phyloP scores from a whole-genome alignment of 139 green algal species.

The Protoeuglena noctilucae region DNA sequence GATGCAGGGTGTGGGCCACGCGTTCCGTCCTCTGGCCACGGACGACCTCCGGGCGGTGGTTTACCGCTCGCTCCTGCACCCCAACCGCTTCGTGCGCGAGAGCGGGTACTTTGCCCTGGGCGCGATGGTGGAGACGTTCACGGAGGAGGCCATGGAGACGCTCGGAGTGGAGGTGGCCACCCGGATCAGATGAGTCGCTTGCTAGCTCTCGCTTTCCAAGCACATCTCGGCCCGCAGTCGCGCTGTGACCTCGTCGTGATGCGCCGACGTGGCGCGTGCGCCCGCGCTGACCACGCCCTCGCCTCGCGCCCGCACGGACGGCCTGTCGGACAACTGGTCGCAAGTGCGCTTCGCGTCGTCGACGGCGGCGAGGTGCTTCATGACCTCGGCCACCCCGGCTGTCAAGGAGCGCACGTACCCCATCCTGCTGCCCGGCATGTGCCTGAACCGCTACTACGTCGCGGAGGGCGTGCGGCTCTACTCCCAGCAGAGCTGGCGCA shows the following conservation, averaged over 20 bases:
- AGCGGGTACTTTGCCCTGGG: constrained; percentile 39
- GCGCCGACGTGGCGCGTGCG: no score
- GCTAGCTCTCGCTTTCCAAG: no score
- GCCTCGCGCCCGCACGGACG: constrained; percentile 24
- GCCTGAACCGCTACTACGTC: constrained; percentile 85
- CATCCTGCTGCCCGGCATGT: constrained; percentile 63
- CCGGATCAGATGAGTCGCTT: no score
- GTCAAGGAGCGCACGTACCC: constrained; percentile 24
- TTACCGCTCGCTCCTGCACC: constrained; percentile 42
- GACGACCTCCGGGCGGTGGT: constrained; percentile 1
- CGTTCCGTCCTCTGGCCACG: constrained; percentile 12
- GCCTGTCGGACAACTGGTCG: constrained; percentile 80
- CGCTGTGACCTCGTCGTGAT: no score
- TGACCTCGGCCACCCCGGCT: constrained; percentile 15
- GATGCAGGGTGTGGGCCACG: constrained; percentile 31
- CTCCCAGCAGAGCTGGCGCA: constrained; percentile 66
- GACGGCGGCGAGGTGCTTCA: constrained; percentile 45
- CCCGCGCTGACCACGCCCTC: not conserved
- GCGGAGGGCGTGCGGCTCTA: constrained; percentile 76
- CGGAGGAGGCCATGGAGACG: not conserved
- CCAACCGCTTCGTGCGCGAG: constrained; percentile 83
- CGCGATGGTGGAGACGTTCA: constrained; percentile 34
- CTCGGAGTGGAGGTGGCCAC: constrained; percentile 8
- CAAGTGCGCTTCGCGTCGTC: constrained; percentile 67
- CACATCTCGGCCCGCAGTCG: no score